Evolutionary conservation across 257 asterid genomes (phyloP).

Genomic region (Lantana camara): DNA sequence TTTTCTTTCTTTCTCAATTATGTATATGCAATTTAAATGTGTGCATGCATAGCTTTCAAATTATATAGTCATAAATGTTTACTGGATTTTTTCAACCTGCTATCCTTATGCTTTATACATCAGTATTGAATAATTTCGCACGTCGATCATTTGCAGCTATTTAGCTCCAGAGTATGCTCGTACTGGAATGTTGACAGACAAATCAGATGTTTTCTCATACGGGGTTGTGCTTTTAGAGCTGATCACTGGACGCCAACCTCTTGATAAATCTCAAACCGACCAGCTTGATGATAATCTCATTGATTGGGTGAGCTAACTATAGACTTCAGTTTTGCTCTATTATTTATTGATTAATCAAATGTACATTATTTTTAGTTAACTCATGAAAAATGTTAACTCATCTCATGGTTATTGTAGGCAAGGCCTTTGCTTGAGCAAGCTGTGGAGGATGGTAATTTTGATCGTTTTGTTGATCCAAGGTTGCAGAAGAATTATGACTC

Average conservation of each 20-base stretch:
- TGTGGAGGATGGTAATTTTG: constrained; percentile 57
- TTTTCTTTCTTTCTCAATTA: background rate
- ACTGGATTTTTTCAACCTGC: no score
- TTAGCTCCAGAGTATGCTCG: constrained; percentile 97
- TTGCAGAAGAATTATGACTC: constrained; percentile 58
- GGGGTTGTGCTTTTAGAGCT: constrained; percentile 91
- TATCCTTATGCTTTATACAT: no score
- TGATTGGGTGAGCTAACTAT: constrained; percentile 70
- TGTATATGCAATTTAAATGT: no score
- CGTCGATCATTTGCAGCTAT: constrained; percentile 52
- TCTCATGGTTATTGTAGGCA: constrained; percentile 51
- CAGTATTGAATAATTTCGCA: no score
- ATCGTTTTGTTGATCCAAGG: constrained; percentile 67
- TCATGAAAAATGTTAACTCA: background rate
- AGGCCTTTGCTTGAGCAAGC: constrained; percentile 87
- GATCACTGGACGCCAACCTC: constrained; percentile 88
- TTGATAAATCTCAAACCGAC: constrained; percentile 75
- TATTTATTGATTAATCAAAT: background rate
- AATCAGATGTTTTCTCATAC: constrained; percentile 86
- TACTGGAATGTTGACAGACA: constrained; percentile 83
- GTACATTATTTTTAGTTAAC: background rate
- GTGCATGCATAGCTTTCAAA: no score
- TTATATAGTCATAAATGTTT: no score
- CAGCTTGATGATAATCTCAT: constrained; percentile 85
- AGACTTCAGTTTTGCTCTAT: constrained; percentile 4